Conservation (phyloP, 2,329 filamentous ascomycete genomes). For the Colletotrichum cordylinicola region DNA sequence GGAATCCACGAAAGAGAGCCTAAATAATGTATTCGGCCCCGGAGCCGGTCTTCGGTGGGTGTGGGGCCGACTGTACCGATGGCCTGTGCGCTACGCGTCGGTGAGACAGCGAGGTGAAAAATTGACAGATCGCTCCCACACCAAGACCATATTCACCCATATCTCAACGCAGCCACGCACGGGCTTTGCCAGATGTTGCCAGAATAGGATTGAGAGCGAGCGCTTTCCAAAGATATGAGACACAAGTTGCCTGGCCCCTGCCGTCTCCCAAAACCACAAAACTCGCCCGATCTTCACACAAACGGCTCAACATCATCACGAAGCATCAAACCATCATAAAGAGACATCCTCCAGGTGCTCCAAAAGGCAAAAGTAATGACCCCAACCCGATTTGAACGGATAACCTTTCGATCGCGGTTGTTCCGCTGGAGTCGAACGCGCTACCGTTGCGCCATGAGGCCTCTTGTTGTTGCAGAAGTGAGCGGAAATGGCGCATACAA, state of each 20-base stretch:
- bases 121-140: background rate
- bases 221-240: background rate
- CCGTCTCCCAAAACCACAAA: background rate
- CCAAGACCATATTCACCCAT: background rate
- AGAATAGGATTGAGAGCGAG: accelerated
- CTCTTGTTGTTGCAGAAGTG: accelerated
- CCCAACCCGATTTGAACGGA: constrained; percentile 22
- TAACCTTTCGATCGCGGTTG: constrained; percentile 10
- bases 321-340: background rate
- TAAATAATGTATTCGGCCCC: accelerated
- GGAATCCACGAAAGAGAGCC: accelerated
- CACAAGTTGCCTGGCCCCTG: accelerated
- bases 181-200: background rate
- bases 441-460: constrained; percentile 22
- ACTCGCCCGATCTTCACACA: background rate
- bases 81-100: background rate
- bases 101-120: background rate
- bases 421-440: constrained; percentile 14
- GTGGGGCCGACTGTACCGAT: background rate
- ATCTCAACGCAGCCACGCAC: background rate
- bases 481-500: background rate
- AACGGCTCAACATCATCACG: background rate
- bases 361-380: background rate
- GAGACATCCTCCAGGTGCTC: accelerated
- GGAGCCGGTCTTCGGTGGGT: background rate